phyloP scores from a whole-genome alignment of 1,139 yeast species.

The Hyphopichia fennica region DNA sequence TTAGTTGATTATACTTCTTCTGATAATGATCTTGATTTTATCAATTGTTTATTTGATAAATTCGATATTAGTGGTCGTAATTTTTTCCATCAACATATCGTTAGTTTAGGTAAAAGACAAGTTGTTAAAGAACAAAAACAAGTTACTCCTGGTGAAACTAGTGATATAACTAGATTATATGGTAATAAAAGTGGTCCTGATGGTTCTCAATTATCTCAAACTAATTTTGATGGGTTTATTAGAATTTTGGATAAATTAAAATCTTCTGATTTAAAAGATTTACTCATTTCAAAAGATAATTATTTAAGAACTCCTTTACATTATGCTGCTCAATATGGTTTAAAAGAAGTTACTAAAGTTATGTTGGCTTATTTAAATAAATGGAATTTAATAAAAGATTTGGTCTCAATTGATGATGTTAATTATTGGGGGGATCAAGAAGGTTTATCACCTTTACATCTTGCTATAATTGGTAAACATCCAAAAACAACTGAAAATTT shows the following conservation, averaged over 20 bases:
- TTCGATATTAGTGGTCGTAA: constrained; percentile 80
- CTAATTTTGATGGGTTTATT: constrained; percentile 22
- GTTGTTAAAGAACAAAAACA: constrained; percentile 22
- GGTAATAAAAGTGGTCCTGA: constrained; percentile 57
- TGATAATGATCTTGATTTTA: constrained; percentile 30
- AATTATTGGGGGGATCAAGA: constrained; percentile 83
- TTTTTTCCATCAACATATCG: constrained; percentile 79
- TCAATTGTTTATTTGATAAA: constrained; percentile 48
- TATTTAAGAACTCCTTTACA: constrained; percentile 86
- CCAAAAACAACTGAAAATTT: constrained; percentile 71
- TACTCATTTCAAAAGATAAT: constrained; percentile 68
- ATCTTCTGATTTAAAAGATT: constrained; percentile 54
- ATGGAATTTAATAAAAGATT: constrained; percentile 35
- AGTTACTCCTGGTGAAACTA: constrained; percentile 38
- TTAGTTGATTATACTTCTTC: constrained; percentile 15
- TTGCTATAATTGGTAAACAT: constrained; percentile 81
- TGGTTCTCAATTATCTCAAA: constrained; percentile 39
- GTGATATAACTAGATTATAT: constrained; percentile 29
- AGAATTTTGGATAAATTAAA: constrained; percentile 33
- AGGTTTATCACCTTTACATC: constrained; percentile 75
- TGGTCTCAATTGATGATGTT: constrained; percentile 57
- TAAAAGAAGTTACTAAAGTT: constrained; percentile 59
- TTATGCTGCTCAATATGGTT: constrained; percentile 86
- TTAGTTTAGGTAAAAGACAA: constrained; percentile 66
- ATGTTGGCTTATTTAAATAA: constrained; percentile 47